Evolutionary conservation across 2,329 filamentous ascomycete genomes (phyloP), one percentile per base, ranked within the genome.

Genomic region (Penicillium expansum): DNA sequence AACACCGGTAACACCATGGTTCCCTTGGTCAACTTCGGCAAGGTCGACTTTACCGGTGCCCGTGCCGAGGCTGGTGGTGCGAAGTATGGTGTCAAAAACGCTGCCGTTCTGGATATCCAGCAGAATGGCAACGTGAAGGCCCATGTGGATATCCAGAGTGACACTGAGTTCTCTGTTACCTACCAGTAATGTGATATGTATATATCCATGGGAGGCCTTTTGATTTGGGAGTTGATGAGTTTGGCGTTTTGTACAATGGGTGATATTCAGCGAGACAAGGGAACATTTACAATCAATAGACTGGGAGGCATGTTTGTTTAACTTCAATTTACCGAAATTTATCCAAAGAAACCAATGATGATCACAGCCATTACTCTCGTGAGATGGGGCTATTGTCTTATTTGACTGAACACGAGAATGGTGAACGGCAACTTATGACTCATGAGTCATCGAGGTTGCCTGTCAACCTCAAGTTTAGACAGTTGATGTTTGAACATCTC

Each of bases 21-120:
- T 4, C 64, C 74, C 0, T 73, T 83, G 51, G 78, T 75, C 32
- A 67, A 82, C 64, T 83, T 83, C 57, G 76, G 76, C 14, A 74
- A 69, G 5, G 74, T 83, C 10, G 71, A 55, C 18, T 77, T 77
- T 57, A 71, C 63, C 9, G 69, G 74, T 20, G 68, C 69, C 4
- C 66, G 66, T 37, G 69, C 69, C 10, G 55, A 66, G 45, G 67
- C 67, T 2, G 62, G 60, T 2, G 60, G 60, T 6, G 44, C 27
- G 16, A 62, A 55, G 8, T 67, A 67, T 55, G 73, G 72, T 24
- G 68, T 75, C 9, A 64, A 68, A 1, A 74, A 73, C 29, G 76
- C 73, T n/a, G 72, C 70, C 10, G 71, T 81, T 56, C 66, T 82
- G 50, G 78, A 82, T 52, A 76, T 82, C 52, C 68, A 77, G 67